Percentiles rank a stretch among this genome's conserved stretches.
Conservation (phyloP, 768 basidiomycete species). For the Obba rivulosa region DNA sequence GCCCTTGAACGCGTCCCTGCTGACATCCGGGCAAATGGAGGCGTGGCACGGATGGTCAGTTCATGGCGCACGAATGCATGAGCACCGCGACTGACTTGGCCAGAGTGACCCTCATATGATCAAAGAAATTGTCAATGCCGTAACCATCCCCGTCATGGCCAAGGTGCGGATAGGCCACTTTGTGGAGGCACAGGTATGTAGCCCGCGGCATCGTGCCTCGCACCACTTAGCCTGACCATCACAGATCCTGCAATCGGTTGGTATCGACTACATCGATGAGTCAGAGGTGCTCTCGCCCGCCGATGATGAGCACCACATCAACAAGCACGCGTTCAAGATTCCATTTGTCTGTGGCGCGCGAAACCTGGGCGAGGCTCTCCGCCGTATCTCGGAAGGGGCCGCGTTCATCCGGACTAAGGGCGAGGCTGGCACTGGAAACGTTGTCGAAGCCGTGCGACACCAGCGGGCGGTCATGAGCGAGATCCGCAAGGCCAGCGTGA, state of each 20-base stretch:
- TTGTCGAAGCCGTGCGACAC: conserved; percentile 93
- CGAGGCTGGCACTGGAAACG: conserved; percentile 84
- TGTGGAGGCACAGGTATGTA: conserved; percentile 84
- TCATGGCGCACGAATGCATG: background rate
- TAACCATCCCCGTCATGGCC: conserved; percentile 96
- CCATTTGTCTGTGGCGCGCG: conserved; percentile 96
- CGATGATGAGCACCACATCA: conserved; percentile 94
- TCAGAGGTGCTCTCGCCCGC: conserved; percentile 94
- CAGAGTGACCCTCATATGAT: conserved; percentile 95
- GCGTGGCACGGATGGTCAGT: conserved; percentile 92
- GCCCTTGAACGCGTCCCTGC: conserved; percentile 93
- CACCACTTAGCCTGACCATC: background rate
- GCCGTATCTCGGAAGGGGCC: conserved; percentile 95
- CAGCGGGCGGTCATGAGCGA: conserved; percentile 77
- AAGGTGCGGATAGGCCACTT: conserved; percentile 97
- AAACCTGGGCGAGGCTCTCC: conserved; percentile 92
- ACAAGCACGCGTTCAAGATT: conserved; percentile 92
- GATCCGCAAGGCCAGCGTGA: conserved; percentile 78
- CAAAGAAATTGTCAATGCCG: conserved; percentile 90
- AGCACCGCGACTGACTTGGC: background rate
- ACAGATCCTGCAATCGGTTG: conserved; percentile 89
- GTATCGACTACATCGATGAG: conserved; percentile 96
- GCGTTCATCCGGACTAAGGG: conserved; percentile 99
- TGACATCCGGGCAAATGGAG: conserved; percentile 87
- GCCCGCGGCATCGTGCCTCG: background rate